Base-by-base conservation (phyloP, 1,139 yeast species). In the Taiozyma sp. region DNA sequence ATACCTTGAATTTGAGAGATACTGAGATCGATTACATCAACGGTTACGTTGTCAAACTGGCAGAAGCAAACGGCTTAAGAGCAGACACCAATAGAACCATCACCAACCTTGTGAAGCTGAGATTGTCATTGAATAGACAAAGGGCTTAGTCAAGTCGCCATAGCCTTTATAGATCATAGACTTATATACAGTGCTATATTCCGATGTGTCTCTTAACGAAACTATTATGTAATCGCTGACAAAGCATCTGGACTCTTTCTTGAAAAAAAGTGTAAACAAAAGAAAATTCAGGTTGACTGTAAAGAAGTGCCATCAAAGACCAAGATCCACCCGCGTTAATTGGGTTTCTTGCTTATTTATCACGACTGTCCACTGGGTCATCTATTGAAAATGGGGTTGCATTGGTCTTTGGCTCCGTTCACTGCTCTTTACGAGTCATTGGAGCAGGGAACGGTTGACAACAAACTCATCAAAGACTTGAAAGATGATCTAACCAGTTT, bases 21-120 rank as follows among this genome's bases (percentile, higher is more conserved):
- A 86, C 96, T 0, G 99, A 92, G 64, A 79, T 92, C 32, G 86
- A 84, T 54, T 86, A 79, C 66, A 83, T 92, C 54, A 92, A 90
- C 63, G 96, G 96, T 3, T 84, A 80, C 62, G 73, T 91, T 28
- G 79, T 75, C 7, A 65, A 61, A 14, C 68, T 83, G 52, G 96
- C 72, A 8, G 57, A 64, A 36, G 61, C 57, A 41, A 54, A 64
- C 43, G 61, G 64, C 1, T 44, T 69, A 44, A 61, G 53, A 2
- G 63, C 64, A 2, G 58, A 58, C 23, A 64, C 64, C 27, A 70
- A 70, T 57, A 59, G 58, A 44, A 65, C 73, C 0, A 61, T 70
- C 9, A 56, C 58, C 5, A 63, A 67, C 44, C 55, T 71, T 14
- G 71, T 70, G 10, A 69, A 68, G 38, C 51, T 71, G 36, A 67